Conservation (phyloP, 2,329 filamentous ascomycete species). For the Aspergillus ibericus region DNA sequence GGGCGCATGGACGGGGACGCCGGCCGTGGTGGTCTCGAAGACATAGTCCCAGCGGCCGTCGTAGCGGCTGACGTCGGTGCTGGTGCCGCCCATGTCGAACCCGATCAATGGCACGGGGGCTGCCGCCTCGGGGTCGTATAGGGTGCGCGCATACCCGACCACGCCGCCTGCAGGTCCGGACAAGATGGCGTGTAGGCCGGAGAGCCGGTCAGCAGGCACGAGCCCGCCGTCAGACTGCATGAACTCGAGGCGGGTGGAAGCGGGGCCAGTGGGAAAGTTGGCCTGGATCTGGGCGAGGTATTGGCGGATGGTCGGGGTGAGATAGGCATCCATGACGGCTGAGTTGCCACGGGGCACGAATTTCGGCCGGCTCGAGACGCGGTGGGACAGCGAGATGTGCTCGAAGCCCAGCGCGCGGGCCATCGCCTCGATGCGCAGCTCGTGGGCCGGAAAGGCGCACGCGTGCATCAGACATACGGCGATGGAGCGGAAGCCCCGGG, state of each 20-base stretch:
- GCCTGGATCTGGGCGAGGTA: slow-evolving; percentile 59
- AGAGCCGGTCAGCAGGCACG: slow-evolving; percentile 5
- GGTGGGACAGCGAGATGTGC: slow-evolving; percentile 66
- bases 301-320: slow-evolving; percentile 71
- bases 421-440: slow-evolving; percentile 69
- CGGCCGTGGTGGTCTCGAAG: slow-evolving; percentile 87
- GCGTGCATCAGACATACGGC: slow-evolving; percentile 86
- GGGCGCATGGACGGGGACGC: slow-evolving; percentile 84
- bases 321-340: slow-evolving; percentile 73
- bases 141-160: slow-evolving; percentile 9
- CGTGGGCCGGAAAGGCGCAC: slow-evolving; percentile 82
- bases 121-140: slow-evolving; percentile 8
- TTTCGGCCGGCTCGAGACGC: slow-evolving; percentile 68
- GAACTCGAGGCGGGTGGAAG: slow-evolving; percentile 6
- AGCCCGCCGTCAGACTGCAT: neutral
- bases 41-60: slow-evolving; percentile 86
- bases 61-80: slow-evolving; percentile 82
- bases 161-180: slow-evolving; percentile 13
- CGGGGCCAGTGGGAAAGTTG: slow-evolving; percentile 33
- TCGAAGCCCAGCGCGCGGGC: slow-evolving; percentile 74
- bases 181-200: slow-evolving; percentile 7
- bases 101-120: slow-evolving; percentile 87
- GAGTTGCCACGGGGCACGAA: slow-evolving; percentile 69
- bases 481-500: slow-evolving; percentile 70
- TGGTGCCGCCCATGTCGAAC: slow-evolving; percentile 90